Percentiles rank a stretch among this genome's conserved stretches.
phyloP scores from a whole-genome alignment of 192 early-diverging fungal species.

The Backusella morwellensis region DNA sequence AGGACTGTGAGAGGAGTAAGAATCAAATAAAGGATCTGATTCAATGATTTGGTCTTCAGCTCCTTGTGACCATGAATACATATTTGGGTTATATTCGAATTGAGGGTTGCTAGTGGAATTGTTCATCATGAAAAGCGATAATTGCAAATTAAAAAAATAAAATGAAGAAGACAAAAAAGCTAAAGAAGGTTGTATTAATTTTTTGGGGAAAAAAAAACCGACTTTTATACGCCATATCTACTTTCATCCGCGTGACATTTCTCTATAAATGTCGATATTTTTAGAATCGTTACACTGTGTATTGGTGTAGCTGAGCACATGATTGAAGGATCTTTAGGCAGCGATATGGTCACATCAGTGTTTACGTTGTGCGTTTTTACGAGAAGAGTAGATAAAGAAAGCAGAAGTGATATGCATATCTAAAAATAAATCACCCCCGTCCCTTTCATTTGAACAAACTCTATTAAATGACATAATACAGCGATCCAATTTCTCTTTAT shows the following conservation, averaged over 20 bases:
- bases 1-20: background rate
- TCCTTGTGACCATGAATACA: background rate
- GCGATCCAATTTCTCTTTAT: background rate
- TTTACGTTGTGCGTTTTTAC: background rate
- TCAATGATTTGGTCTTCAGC: background rate
- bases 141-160: background rate
- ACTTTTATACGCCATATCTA: constrained; percentile 3
- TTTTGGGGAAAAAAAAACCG: background rate
- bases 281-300: constrained; percentile 12
- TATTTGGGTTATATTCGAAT: background rate
- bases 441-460: background rate
- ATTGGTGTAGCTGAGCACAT: background rate
- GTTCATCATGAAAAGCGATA: background rate
- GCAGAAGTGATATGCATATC: background rate
- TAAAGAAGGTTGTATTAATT: background rate
- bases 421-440: background rate
- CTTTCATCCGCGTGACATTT: constrained; percentile 1
- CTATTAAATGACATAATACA: background rate
- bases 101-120: background rate
- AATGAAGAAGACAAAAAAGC: constrained; percentile 1
- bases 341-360: background rate
- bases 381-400: background rate
- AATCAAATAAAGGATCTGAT: background rate
- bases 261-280: constrained; percentile 2
- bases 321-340: background rate